Percentiles rank a stretch among this genome's conserved stretches.
phyloP scores from a whole-genome alignment of 2,329 filamentous ascomycete genomes.

The Diplodia intermedia region DNA sequence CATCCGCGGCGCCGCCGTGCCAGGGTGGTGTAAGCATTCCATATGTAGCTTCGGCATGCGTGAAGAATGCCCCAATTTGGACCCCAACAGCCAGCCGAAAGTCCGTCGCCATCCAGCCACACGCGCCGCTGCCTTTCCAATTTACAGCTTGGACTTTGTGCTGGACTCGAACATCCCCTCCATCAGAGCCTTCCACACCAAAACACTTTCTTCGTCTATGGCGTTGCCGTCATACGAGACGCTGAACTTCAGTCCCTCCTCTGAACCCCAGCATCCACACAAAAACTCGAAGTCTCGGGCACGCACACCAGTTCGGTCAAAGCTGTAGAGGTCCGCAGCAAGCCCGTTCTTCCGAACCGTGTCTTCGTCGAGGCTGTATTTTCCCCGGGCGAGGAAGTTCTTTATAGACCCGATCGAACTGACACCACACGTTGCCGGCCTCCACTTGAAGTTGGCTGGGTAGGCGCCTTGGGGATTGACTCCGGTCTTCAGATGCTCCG shows the following conservation, averaged over 20 bases:
- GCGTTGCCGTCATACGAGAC: conserved; percentile 53
- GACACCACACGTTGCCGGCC: conserved; percentile 55
- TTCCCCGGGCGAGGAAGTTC: conserved; percentile 15
- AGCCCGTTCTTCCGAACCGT: conserved; percentile 47
- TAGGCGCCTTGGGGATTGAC: conserved; percentile 46
- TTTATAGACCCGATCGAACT: conserved; percentile 48
- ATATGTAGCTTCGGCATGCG: not conserved
- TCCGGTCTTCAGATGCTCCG: conserved; percentile 39
- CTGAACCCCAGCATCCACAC: conserved; percentile 49
- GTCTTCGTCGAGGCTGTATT: conserved; percentile 39
- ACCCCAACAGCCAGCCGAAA: not conserved
- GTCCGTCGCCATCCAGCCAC: not conserved
- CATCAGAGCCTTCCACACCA: conserved; percentile 44
- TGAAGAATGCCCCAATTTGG: not conserved
- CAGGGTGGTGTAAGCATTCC: not conserved
- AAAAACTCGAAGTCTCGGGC: conserved; percentile 57
- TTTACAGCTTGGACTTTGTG: conserved; percentile 10
- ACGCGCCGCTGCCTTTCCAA: conserved; percentile 30
- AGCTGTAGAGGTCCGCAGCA: conserved; percentile 45
- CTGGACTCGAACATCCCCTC: conserved; percentile 41
- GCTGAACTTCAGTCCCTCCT: conserved; percentile 48
- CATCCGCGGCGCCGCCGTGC: too few species aligned
- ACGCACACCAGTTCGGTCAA: conserved; percentile 45
- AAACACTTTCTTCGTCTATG: conserved; percentile 43
- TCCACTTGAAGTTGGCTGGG: conserved; percentile 39